Base-by-base conservation (phyloP, 75 land plant species). In the Picea sitchensis region DNA sequence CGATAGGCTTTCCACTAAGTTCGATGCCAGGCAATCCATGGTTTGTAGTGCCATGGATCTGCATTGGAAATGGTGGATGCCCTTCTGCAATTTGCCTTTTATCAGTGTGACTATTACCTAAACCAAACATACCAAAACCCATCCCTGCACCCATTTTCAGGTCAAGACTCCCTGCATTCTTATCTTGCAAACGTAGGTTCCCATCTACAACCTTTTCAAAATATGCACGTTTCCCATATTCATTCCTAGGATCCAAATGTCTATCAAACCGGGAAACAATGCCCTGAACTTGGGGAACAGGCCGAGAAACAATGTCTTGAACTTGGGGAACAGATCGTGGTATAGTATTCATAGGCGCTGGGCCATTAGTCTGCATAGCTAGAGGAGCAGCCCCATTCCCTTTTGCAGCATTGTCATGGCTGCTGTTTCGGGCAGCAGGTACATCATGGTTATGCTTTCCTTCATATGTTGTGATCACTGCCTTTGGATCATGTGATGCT, bases 381-480 rank as follows among this genome's bases (percentile, higher is more conserved):
- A 47, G 3, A 71, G 73, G 12, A 44, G 73, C 41, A 1, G 56
- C 21, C 41, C 54, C 51, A 71, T 71, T 71, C 41, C 47, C 54
- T 71, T 71, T 71, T 44, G 73, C 36, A 77, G 47, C 34, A 65
- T 80, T 81, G 21, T 81, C 83, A 64, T 81, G 82, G 54, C 36
- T 77, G 61, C 82, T 81, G 82, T 81, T 79, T 44, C 83, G 56
- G 44, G 83, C 83, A 78, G 82, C 82, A 26, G 83, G 83, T 17
- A 81, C 83, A 64, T 81, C 83, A 63, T 81, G 83, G 34, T 81
- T 81, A 58, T 81, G 83, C n/a, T 81, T 81, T 36, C 83, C 83
- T 41, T 81, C 83, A 30, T 81, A 81, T 13, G 83, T 81, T n/a
- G 83, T 81, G 47, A 81, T 81, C 3, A 81, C 83, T 41, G 83